Evolutionary conservation across 352 stramenopile genomes (phyloP), one percentile per base, ranked within the genome.

Genomic region (Phytophthora brassicae): DNA sequence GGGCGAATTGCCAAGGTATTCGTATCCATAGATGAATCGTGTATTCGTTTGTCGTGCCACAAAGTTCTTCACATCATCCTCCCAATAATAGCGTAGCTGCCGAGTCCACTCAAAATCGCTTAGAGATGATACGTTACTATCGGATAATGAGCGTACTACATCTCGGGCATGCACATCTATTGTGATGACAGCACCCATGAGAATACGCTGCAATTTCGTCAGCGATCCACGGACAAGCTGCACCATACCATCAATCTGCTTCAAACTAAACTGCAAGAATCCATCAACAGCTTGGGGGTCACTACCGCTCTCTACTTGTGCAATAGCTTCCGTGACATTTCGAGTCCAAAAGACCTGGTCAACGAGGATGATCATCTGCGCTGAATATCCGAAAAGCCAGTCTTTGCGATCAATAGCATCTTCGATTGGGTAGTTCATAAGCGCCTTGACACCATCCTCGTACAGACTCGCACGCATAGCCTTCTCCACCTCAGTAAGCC

Each of bases 231-330:
- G 81, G 17, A 97, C 90, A 14, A 97, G 82, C 53, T 95, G 77
- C 3, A 97, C 90, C 90, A 97, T 97, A 4, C 86, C 88, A 44
- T 97, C 91, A 64, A 97, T 97, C 45, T 97, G 91, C 46, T 89
- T 80, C 14, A 97, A 70, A 60, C 84, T 96, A 58, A 96, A 97
- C 29, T 93, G 77, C 1, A 97, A 49, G 55, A 97, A 97, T 0
- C 78, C 79, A 16, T 74, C 66, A 52, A 97, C 85, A n/a, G 90
- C 87, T 16, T 86, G 52, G 0, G 67, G 63, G 47, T 96, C 79
- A 24, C 67, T 83, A 2, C 75, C 77, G 16, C 64, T 83, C 44
- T 96, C 83, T n/a, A 94, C 75, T 44, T 87, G 70, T n/a, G 70
- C 51, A 38, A 96, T 91, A 20, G 84, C 85, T 17, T 89, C 73